Evolutionary conservation across 768 basidiomycete species (phyloP).

Genomic region (Lactarius sanguifluus): DNA sequence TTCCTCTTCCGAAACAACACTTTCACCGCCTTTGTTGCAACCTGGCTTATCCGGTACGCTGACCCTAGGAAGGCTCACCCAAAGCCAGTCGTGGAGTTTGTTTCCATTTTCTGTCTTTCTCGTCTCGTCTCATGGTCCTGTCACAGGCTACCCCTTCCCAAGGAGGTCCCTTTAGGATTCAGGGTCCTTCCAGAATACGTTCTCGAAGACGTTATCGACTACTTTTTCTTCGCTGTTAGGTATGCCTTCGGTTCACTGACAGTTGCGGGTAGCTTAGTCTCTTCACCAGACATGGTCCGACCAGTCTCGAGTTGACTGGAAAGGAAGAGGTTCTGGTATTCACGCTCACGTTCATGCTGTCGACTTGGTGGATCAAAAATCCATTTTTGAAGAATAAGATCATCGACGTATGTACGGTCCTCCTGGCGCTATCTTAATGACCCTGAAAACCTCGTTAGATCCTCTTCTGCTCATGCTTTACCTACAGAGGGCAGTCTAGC

Average conservation of each 20-base stretch:
- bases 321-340: slow-evolving; percentile 87
- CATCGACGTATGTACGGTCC: slow-evolving; percentile 64
- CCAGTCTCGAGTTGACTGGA: slow-evolving; percentile 80
- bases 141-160: slow-evolving; percentile 78
- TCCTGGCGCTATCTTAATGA: neutral
- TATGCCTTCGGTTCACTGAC: slow-evolving; percentile 38
- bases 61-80: slow-evolving; percentile 84
- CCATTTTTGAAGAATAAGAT: slow-evolving; percentile 97
- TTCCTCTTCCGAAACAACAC: slow-evolving; percentile 73
- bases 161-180: slow-evolving; percentile 83
- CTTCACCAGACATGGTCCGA: slow-evolving; percentile 55
- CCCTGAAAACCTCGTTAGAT: slow-evolving; percentile 45
- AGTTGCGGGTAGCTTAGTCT: neutral
- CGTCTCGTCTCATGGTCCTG: neutral
- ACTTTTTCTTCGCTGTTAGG: slow-evolving; percentile 81
- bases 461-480: slow-evolving; percentile 69
- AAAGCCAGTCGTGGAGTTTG: slow-evolving; percentile 61
- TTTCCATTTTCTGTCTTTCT: slow-evolving; percentile 19
- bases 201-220: slow-evolving; percentile 91
- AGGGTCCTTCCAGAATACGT: slow-evolving; percentile 91
- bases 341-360: slow-evolving; percentile 85
- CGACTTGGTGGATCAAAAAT: slow-evolving; percentile 98
- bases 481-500: slow-evolving; percentile 63
- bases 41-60: slow-evolving; percentile 89
- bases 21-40: slow-evolving; percentile 88